phyloP scores from a whole-genome alignment of 768 basidiomycete species.

The Flagelloscypha sp. region DNA sequence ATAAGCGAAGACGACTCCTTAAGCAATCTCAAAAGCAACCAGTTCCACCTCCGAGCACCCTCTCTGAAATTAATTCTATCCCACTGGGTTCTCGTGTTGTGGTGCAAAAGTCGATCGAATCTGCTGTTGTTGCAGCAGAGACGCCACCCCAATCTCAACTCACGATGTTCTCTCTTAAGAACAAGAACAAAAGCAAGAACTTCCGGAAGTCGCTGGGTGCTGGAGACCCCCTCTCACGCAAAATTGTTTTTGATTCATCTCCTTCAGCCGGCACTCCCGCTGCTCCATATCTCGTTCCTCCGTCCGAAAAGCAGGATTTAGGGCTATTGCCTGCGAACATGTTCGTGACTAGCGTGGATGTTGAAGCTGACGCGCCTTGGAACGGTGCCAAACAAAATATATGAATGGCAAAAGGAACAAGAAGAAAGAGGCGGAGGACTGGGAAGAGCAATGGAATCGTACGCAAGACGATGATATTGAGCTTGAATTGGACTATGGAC shows the following conservation, averaged over 20 bases:
- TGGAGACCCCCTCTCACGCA: slow-evolving; percentile 29
- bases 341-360: slow-evolving; percentile 67
- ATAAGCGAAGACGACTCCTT: slow-evolving; percentile 47
- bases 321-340: slow-evolving; percentile 50
- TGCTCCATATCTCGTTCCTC: slow-evolving; percentile 42
- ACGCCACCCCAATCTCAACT: slow-evolving; percentile 18
- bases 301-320: slow-evolving; percentile 47
- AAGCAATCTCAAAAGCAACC: slow-evolving; percentile 23
- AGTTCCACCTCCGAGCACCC: slow-evolving; percentile 18
- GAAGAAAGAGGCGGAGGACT: slow-evolving; percentile 9
- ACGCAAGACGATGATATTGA: slow-evolving; percentile 6
- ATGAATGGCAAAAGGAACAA: slow-evolving; percentile 26
- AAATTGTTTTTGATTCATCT: slow-evolving; percentile 42
- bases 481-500: slow-evolving; percentile 27
- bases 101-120: background rate
- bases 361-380: no score
- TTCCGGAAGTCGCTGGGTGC: slow-evolving; percentile 44
- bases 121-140: slow-evolving; percentile 6
- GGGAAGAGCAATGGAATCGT: slow-evolving; percentile 12
- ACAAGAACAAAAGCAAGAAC: slow-evolving; percentile 69
- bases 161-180: slow-evolving; percentile 49
- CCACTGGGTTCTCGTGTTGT: slow-evolving; percentile 26
- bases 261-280: slow-evolving; percentile 6
- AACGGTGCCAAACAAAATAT: slow-evolving; percentile 20
- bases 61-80: slow-evolving; percentile 35